Conservation (phyloP, 73 alveolate species). For the Loxodes magnus region DNA sequence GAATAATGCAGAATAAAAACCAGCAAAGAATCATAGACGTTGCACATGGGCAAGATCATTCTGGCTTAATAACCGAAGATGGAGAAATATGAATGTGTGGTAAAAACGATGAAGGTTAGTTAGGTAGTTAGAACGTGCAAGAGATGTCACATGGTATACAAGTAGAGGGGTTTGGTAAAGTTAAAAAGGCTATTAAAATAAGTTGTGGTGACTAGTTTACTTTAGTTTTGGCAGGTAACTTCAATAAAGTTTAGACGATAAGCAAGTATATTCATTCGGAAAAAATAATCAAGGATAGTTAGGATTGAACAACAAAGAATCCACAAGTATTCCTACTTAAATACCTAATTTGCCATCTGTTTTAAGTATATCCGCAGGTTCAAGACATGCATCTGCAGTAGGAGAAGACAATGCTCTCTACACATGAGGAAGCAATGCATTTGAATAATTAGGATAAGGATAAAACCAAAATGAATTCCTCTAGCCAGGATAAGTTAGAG, state of each 20-base stretch:
- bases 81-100: conserved; percentile 81
- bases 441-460: not conserved
- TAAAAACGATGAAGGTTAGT: conserved; percentile 72
- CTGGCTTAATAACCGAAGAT: conserved; percentile 68
- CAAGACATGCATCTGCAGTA: conserved; percentile 62
- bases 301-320: conserved; percentile 30
- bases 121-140: conserved; percentile 46
- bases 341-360: conserved; percentile 7
- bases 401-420: conserved; percentile 30
- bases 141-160: conserved; percentile 11
- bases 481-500: conserved; percentile 26
- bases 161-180: conserved; percentile 18
- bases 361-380: conserved; percentile 43
- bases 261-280: conserved; percentile 37
- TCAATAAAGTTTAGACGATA: too few species aligned
- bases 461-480: conserved; percentile 1
- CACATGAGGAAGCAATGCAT: conserved; percentile 54
- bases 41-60: conserved; percentile 74
- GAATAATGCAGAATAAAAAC: too few species aligned
- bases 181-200: conserved; percentile 29
- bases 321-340: conserved; percentile 15
- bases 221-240: conserved; percentile 18
- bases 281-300: conserved; percentile 45
- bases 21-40: conserved; percentile 10
- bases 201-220: conserved; percentile 53